These are phyloP conservation scores for Nemania sp. DNA, from an alignment of 2,329 filamentous ascomycete species.

Conservation along the genomic window DNA sequence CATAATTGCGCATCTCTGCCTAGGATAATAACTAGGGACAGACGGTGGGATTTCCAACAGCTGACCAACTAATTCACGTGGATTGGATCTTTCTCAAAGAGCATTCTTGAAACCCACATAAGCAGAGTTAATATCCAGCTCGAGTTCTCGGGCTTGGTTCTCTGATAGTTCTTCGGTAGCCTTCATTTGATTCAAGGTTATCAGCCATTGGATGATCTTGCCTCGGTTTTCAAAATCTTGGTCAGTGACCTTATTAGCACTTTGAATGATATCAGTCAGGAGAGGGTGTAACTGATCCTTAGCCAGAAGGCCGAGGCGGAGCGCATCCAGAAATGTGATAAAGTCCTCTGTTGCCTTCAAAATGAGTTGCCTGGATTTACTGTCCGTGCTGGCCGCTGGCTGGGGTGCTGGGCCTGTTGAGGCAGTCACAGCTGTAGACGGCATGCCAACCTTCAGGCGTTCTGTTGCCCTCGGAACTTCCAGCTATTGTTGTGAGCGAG, in stretches of 20 bases:
- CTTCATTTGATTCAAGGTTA: conserved; percentile 96
- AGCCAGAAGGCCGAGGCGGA: conserved; percentile 87
- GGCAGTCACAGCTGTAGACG: conserved; percentile 73
- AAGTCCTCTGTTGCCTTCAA: conserved; percentile 95
- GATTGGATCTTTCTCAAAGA: conserved; percentile 45
- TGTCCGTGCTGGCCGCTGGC: conserved; percentile 46
- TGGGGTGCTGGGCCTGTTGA: conserved; percentile 50
- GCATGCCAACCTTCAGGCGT: conserved; percentile 87
- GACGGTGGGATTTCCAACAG: neutral
- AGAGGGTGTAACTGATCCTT: conserved; percentile 97
- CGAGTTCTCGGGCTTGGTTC: conserved; percentile 83
- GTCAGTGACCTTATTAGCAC: conserved; percentile 95
- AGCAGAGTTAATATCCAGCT: conserved; percentile 90
- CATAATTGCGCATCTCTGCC: neutral
- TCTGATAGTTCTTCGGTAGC: conserved; percentile 88
- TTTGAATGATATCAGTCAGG: conserved; percentile 93
- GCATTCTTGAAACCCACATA: conserved; percentile 92
- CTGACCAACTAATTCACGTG: neutral
- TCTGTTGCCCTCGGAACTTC: conserved; percentile 94
- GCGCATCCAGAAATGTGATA: conserved; percentile 94
- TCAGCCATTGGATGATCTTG: conserved; percentile 98
- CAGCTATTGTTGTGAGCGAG: conserved; percentile 58
- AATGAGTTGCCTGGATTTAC: conserved; percentile 68
- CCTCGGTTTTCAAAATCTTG: conserved; percentile 92
- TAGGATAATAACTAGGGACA: neutral